Percentiles rank a stretch among this genome's conserved stretches.
Evolutionary conservation across 2,329 filamentous ascomycete species (phyloP).

Genomic region (Neopestalotiopsis clavispora): DNA sequence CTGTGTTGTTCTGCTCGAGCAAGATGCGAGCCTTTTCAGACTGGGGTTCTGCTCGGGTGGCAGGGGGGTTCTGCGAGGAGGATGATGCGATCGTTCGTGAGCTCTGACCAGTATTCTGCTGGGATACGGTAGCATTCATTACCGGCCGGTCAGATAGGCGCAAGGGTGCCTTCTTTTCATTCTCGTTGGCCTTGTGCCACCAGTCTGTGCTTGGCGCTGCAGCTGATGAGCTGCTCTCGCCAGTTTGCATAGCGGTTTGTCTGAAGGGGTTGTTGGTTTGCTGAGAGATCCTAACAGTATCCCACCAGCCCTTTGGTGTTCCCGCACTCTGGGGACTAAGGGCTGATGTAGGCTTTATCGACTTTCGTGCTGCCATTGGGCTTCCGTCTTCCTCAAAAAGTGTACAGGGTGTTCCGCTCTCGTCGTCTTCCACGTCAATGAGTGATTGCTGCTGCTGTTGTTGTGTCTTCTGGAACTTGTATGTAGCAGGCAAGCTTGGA

Average conservation of each 20-base stretch:
- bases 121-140: conserved; percentile 22
- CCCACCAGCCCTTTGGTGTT: conserved; percentile 77
- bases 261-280: conserved; percentile 51
- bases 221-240: conserved; percentile 18
- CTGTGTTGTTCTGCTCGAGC: conserved; percentile 40
- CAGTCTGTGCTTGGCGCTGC: conserved; percentile 25
- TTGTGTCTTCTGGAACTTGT: conserved; percentile 41
- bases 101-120: conserved; percentile 27
- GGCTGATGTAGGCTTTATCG: conserved; percentile 40
- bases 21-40: conserved; percentile 46
- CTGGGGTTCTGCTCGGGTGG: conserved; percentile 28
- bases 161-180: conserved; percentile 28
- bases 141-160: conserved; percentile 25
- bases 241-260: conserved; percentile 35
- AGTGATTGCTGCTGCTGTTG: conserved; percentile 41
- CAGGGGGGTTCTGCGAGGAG: conserved; percentile 28
- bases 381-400: conserved; percentile 73
- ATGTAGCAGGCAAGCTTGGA: conserved; percentile 57
- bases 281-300: conserved; percentile 69
- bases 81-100: conserved; percentile 31
- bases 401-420: conserved; percentile 61
- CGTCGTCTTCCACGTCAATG: conserved; percentile 42
- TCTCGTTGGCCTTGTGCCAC: conserved; percentile 31
- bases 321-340: conserved; percentile 54
- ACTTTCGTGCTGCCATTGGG: conserved; percentile 44